Percentiles rank a stretch among this genome's conserved stretches.
These are phyloP conservation scores for Blastobotrys capitulatus DNA, from an alignment of 1,139 yeast species.

Conservation along the genomic window DNA sequence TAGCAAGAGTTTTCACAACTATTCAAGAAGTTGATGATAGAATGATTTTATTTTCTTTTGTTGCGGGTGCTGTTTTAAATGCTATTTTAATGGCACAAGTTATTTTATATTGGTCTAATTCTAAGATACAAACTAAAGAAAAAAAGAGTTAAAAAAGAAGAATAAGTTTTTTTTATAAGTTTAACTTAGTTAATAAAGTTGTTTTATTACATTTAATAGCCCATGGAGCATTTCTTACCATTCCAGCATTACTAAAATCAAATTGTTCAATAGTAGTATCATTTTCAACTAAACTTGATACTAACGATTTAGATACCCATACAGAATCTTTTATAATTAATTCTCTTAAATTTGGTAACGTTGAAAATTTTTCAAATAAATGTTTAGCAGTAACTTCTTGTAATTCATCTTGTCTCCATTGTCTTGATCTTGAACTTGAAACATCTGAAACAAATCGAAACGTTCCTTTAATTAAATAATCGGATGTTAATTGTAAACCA, in stretches of 20 bases:
- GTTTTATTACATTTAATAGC: constrained; percentile 16
- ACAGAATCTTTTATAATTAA: constrained; percentile 22
- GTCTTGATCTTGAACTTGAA: constrained; percentile 20
- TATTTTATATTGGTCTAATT: constrained; percentile 29
- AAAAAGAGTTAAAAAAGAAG: neutral
- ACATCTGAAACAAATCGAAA: constrained; percentile 28
- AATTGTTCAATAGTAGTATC: constrained; percentile 10
- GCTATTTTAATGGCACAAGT: constrained; percentile 34
- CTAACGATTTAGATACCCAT: constrained; percentile 23
- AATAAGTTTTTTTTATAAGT: neutral
- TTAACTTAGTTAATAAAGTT: neutral
- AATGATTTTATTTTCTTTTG: constrained; percentile 32
- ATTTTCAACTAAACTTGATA: constrained; percentile 12
- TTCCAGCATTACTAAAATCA: constrained; percentile 21
- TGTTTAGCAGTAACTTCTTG: constrained; percentile 19
- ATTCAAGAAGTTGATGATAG: constrained; percentile 38
- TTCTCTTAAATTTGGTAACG: constrained; percentile 16
- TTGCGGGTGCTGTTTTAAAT: constrained; percentile 33
- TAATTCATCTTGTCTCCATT: constrained; percentile 27
- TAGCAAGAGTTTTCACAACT: constrained; percentile 55
- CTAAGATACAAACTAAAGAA: neutral
- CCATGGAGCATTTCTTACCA: constrained; percentile 20
- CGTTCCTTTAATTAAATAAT: constrained; percentile 21
- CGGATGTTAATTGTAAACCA: constrained; percentile 27
- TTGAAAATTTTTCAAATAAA: constrained; percentile 17